phyloP scores from a whole-genome alignment of 352 stramenopile genomes.

The Phytophthora palmivora region DNA sequence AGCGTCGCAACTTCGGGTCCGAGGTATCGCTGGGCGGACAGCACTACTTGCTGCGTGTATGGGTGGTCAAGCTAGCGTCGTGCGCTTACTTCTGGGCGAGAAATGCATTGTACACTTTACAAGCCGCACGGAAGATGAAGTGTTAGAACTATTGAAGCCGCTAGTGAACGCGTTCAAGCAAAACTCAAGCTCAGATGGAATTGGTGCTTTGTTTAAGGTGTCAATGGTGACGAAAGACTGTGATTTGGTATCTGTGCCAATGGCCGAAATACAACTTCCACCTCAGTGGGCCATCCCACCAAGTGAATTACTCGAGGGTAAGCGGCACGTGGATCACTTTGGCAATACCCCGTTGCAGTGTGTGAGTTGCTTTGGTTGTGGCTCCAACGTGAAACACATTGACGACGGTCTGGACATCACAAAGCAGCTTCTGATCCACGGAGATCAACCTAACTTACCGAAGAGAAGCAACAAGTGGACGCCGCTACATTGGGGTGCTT shows the following conservation, averaged over 20 bases:
- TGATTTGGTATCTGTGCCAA: slow-evolving; percentile 43
- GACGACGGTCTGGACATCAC: slow-evolving; percentile 74
- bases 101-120: slow-evolving; percentile 72
- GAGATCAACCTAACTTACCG: slow-evolving; percentile 74
- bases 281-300: slow-evolving; percentile 41
- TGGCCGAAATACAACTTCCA: slow-evolving; percentile 59
- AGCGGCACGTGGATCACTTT: slow-evolving; percentile 72
- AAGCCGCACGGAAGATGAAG: slow-evolving; percentile 53
- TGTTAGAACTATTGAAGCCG: slow-evolving; percentile 47
- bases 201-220: slow-evolving; percentile 45
- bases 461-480: slow-evolving; percentile 80
- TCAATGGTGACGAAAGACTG: slow-evolving; percentile 55
- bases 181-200: not conserved
- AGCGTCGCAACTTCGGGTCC: slow-evolving; percentile 25
- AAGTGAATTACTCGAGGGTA: slow-evolving; percentile 57
- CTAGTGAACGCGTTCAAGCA: slow-evolving; percentile 30
- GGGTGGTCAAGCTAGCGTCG: slow-evolving; percentile 65
- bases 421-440: slow-evolving; percentile 57
- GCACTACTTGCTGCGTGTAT: slow-evolving; percentile 74
- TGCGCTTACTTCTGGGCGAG: slow-evolving; percentile 71
- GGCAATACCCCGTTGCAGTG: slow-evolving; percentile 84
- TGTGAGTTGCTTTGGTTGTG: slow-evolving; percentile 81
- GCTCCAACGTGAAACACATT: slow-evolving; percentile 62
- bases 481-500: slow-evolving; percentile 77
- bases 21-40: slow-evolving; percentile 64